Percentiles rank a stretch among this genome's conserved stretches.
These are phyloP conservation scores for Cladosporium sp. DNA, from an alignment of 2,329 filamentous ascomycete genomes.

Conservation along the genomic window DNA sequence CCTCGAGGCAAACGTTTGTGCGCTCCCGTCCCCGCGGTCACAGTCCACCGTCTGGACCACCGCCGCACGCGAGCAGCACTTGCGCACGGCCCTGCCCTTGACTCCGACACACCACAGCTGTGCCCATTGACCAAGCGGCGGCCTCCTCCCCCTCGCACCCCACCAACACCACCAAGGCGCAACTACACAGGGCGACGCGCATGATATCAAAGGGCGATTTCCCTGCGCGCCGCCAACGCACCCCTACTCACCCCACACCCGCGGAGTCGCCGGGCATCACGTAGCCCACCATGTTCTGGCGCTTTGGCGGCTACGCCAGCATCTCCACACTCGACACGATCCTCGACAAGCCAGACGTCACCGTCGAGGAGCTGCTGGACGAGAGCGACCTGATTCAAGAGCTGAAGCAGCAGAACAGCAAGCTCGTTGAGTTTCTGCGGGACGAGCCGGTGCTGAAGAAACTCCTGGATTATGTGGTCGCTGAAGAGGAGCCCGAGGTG, in stretches of 20 bases:
- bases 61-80: background rate
- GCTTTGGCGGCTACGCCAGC: slow-evolving; percentile 97
- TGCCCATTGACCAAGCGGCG: slow-evolving; percentile 10
- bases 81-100: slow-evolving; percentile 1
- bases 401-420: slow-evolving; percentile 95
- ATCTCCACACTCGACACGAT: slow-evolving; percentile 94
- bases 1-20: too few relatives aligned
- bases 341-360: slow-evolving; percentile 91
- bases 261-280: slow-evolving; percentile 9
- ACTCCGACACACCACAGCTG: slow-evolving; percentile 2
- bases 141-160: background rate
- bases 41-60: background rate
- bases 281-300: slow-evolving; percentile 86
- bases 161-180: background rate
- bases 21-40: too few relatives aligned
- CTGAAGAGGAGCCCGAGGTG: slow-evolving; percentile 57
- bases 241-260: background rate
- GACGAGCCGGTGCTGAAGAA: slow-evolving; percentile 78
- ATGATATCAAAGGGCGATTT: slow-evolving; percentile 4
- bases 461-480: slow-evolving; percentile 85
- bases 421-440: slow-evolving; percentile 91
- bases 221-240: slow-evolving; percentile 8
- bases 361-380: slow-evolving; percentile 90
- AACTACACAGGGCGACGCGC: slow-evolving; percentile 2
- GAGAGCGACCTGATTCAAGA: slow-evolving; percentile 96